These are phyloP conservation scores for Suillus brevipes DNA, from an alignment of 768 basidiomycete genomes.

Conservation along the genomic window DNA sequence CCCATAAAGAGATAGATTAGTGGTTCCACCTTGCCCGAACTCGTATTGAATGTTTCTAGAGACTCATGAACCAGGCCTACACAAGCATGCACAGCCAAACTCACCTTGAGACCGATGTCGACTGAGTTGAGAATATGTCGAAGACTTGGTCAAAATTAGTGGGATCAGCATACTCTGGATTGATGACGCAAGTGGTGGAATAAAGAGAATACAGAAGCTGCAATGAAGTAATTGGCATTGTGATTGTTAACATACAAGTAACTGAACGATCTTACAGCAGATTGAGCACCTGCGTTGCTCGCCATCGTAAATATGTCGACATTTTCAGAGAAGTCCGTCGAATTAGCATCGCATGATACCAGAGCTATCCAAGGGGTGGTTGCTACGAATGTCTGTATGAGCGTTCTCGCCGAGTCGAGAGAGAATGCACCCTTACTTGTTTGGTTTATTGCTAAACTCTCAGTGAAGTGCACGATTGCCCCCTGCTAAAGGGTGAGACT, in stretches of 20 bases:
- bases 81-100: slow-evolving; percentile 32
- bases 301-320: slow-evolving; percentile 84
- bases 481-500: slow-evolving; percentile 47
- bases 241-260: slow-evolving; percentile 2
- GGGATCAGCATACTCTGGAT: slow-evolving; percentile 65
- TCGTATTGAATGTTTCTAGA: slow-evolving; percentile 56
- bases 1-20: slow-evolving; percentile 51
- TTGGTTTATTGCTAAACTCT: slow-evolving; percentile 47
- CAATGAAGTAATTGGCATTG: not conserved
- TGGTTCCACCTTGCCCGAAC: slow-evolving; percentile 56
- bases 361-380: slow-evolving; percentile 90
- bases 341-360: slow-evolving; percentile 79
- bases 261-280: slow-evolving; percentile 55
- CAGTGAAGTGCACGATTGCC: slow-evolving; percentile 81
- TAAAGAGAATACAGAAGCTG: slow-evolving; percentile 78
- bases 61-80: not conserved
- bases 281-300: slow-evolving; percentile 72
- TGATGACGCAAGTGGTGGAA: slow-evolving; percentile 74
- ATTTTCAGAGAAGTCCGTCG: slow-evolving; percentile 58
- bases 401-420: not conserved
- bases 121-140: slow-evolving; percentile 76
- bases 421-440: slow-evolving; percentile 40
- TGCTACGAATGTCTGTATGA: slow-evolving; percentile 26
- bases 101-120: slow-evolving; percentile 54
- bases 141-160: slow-evolving; percentile 67